These are phyloP conservation scores for Neurospora crassa DNA, from an alignment of 2,329 filamentous ascomycete species.

Conservation along the genomic window DNA sequence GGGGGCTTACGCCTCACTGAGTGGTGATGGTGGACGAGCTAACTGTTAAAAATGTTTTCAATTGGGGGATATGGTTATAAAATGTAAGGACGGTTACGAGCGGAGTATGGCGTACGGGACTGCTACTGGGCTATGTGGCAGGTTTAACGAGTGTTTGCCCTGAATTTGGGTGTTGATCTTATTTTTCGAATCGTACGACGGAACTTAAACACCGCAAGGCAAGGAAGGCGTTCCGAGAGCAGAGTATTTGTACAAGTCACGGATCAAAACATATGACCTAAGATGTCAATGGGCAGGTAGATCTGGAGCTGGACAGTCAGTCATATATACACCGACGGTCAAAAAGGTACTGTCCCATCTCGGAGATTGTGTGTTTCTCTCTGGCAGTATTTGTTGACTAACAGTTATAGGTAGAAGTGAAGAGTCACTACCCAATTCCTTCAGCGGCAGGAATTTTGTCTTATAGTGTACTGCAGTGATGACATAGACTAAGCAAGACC, in stretches of 20 bases:
- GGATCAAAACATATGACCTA: not conserved
- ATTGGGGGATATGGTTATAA: not conserved
- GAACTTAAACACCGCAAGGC: not conserved
- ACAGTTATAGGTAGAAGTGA: no score
- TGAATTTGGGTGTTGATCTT: not conserved
- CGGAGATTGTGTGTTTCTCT: no score
- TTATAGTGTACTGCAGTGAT: no score
- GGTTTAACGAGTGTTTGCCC: not conserved
- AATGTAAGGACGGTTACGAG: not conserved
- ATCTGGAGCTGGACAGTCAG: not conserved
- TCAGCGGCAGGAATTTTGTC: no score
- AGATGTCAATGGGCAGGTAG: not conserved
- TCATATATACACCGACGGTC: not conserved
- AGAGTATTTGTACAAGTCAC: not conserved
- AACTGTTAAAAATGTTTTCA: not conserved
- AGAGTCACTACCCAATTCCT: no score
- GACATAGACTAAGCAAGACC: no score
- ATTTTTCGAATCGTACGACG: not conserved
- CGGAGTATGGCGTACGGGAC: not conserved
- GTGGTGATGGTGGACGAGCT: not conserved
- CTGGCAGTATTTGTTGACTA: no score
- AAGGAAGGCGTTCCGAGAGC: not conserved
- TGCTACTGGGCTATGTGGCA: not conserved
- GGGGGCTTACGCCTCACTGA: not conserved
- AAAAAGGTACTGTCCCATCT: not conserved